Evolutionary conservation across 2,329 filamentous ascomycete genomes (phyloP).

Genomic region (Neofusicoccum ribis): DNA sequence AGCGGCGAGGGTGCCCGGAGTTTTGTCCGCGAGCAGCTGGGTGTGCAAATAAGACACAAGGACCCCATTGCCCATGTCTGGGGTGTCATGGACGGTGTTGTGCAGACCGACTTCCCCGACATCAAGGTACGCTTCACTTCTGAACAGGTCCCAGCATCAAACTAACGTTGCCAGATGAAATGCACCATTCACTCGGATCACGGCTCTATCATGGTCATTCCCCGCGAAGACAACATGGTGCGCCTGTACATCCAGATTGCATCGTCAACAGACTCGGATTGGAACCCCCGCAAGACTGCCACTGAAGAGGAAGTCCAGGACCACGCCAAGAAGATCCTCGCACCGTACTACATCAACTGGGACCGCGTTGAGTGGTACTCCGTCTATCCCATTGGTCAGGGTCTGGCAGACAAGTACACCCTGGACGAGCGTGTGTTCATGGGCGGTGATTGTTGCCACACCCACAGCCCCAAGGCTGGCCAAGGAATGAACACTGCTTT

Average conservation of each 20-base stretch:
- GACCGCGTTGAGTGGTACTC: conserved; percentile 67
- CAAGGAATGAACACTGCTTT: conserved; percentile 65
- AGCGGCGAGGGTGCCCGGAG: conserved; percentile 63
- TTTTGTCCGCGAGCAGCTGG: conserved; percentile 62
- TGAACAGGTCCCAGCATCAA: not conserved
- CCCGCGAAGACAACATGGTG: conserved; percentile 55
- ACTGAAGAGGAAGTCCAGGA: conserved; percentile 61
- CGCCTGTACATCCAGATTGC: conserved; percentile 62
- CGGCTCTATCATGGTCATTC: conserved; percentile 65
- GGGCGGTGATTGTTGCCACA: conserved; percentile 66
- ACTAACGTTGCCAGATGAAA: conserved; percentile 55
- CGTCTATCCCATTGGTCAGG: conserved; percentile 66
- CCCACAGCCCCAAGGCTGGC: conserved; percentile 64
- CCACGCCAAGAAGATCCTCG: conserved; percentile 58
- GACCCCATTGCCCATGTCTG: conserved; percentile 65
- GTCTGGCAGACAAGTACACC: conserved; percentile 65
- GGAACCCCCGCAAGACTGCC: conserved; percentile 61
- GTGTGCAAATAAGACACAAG: conserved; percentile 65
- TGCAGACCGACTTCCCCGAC: conserved; percentile 63
- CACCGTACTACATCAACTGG: conserved; percentile 63
- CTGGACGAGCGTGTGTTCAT: conserved; percentile 66
- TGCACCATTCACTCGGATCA: conserved; percentile 67
- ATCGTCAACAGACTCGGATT: conserved; percentile 62
- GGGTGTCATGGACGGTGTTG: conserved; percentile 68
- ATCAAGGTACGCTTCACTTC: conserved; percentile 51